A percentile compares a stretch with the other conserved stretches of the same genome.
Evolutionary conservation across 225 moss, liverwort and hornwort genomes (phyloP).

Genomic region (Sphagnum tenellum): DNA sequence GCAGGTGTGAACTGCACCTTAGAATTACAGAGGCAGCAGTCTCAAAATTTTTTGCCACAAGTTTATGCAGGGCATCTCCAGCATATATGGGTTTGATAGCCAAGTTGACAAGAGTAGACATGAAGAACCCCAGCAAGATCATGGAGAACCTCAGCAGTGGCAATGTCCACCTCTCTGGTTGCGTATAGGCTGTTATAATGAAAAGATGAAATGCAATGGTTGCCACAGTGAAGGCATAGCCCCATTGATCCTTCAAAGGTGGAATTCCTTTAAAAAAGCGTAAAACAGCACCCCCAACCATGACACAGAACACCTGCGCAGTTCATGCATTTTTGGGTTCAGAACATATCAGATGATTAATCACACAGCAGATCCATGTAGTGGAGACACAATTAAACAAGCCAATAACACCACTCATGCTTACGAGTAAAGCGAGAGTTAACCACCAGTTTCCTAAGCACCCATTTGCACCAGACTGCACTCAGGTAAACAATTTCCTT

Average conservation of each 20-base stretch:
- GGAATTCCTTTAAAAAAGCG: slow-evolving; percentile 48
- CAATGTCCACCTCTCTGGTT: slow-evolving; percentile 28
- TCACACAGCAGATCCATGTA: too few species aligned
- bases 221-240: slow-evolving; percentile 57
- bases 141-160: slow-evolving; percentile 33
- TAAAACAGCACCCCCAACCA: slow-evolving; percentile 32
- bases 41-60: slow-evolving; percentile 44
- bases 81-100: slow-evolving; percentile 33
- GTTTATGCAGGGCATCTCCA: slow-evolving; percentile 32
- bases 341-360: too few species aligned
- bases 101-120: slow-evolving; percentile 23
- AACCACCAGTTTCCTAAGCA: too few species aligned
- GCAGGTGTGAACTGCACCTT: slow-evolving; percentile 12
- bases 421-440: too few species aligned
- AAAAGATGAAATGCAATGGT: slow-evolving; percentile 62
- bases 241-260: slow-evolving; percentile 60
- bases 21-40: slow-evolving; percentile 28
- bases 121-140: slow-evolving; percentile 32
- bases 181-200: slow-evolving; percentile 22
- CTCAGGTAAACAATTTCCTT: neutral
- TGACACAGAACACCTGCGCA: slow-evolving; percentile 45
- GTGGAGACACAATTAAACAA: too few species aligned
- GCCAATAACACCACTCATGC: too few species aligned
- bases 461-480: too few species aligned
- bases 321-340: neutral